A percentile compares a stretch with the other conserved stretches of the same genome.
These are phyloP conservation scores for Solanum ossicruentum DNA, from an alignment of 257 asterid genomes.

Conservation along the genomic window DNA sequence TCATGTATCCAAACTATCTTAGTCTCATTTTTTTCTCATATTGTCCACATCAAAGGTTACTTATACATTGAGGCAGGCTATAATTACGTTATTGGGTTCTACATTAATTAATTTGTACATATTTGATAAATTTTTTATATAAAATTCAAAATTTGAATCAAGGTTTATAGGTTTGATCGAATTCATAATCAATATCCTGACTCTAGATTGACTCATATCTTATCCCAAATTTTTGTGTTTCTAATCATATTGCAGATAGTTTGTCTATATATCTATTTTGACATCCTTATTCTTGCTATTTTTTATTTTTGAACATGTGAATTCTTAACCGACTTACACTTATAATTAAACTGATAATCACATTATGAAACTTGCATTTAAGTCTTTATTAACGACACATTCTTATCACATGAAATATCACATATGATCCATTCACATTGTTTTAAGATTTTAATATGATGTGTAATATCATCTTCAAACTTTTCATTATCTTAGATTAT, in stretches of 20 bases:
- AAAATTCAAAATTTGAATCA: too few relatives aligned
- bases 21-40: too few relatives aligned
- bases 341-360: background rate
- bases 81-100: too few relatives aligned
- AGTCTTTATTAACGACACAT: background rate
- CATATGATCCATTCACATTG: accelerated
- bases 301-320: background rate
- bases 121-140: too few relatives aligned
- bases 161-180: too few relatives aligned
- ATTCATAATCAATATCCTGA: too few relatives aligned
- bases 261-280: background rate
- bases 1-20: too few relatives aligned
- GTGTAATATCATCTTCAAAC: background rate
- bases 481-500: accelerated
- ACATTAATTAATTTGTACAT: too few relatives aligned
- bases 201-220: too few relatives aligned
- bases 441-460: background rate
- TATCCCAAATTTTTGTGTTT: too few relatives aligned
- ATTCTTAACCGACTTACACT: background rate
- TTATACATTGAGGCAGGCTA: too few relatives aligned
- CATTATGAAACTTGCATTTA: background rate
- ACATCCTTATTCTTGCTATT: accelerated
- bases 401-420: background rate
- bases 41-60: too few relatives aligned
- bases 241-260: background rate